These are phyloP conservation scores for Petrea volubilis DNA, from an alignment of 257 asterid species.

Conservation along the genomic window DNA sequence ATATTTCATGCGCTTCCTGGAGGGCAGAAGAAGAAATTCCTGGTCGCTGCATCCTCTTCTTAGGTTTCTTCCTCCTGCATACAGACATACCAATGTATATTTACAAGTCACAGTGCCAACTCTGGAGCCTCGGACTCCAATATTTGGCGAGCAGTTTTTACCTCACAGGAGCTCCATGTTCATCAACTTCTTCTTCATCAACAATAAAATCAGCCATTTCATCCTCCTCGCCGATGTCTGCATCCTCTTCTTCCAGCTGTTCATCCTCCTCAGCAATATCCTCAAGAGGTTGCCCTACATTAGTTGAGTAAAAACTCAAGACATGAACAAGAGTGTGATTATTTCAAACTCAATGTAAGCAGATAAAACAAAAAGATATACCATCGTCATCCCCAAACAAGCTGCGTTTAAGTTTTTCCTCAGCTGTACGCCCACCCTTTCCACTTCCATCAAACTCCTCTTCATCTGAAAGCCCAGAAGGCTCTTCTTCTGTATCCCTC, in stretches of 20 bases:
- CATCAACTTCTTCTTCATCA: constrained; percentile 85
- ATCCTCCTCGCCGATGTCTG: constrained; percentile 76
- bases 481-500: constrained; percentile 70
- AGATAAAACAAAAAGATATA: constrained; percentile 29
- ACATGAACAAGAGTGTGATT: constrained; percentile 7
- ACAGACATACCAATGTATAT: constrained; percentile 20
- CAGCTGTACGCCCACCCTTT: constrained; percentile 70
- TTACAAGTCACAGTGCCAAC: neutral
- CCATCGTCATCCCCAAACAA: constrained; percentile 92
- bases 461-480: constrained; percentile 77
- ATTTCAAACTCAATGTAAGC: constrained; percentile 1
- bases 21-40: constrained; percentile 88
- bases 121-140: neutral
- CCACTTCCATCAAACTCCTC: constrained; percentile 74
- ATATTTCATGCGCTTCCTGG: constrained; percentile 90
- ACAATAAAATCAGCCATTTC: constrained; percentile 98
- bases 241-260: constrained; percentile 71
- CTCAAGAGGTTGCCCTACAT: constrained; percentile 77
- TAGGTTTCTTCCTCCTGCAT: constrained; percentile 75
- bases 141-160: constrained; percentile 17
- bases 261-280: constrained; percentile 93
- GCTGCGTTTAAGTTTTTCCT: constrained; percentile 75
- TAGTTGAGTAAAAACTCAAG: constrained; percentile 13
- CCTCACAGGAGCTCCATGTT: constrained; percentile 83
- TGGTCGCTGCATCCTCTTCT: constrained; percentile 79